phyloP scores from a whole-genome alignment of 1,284 basidiomycete species.

The Cerrena zonata region DNA sequence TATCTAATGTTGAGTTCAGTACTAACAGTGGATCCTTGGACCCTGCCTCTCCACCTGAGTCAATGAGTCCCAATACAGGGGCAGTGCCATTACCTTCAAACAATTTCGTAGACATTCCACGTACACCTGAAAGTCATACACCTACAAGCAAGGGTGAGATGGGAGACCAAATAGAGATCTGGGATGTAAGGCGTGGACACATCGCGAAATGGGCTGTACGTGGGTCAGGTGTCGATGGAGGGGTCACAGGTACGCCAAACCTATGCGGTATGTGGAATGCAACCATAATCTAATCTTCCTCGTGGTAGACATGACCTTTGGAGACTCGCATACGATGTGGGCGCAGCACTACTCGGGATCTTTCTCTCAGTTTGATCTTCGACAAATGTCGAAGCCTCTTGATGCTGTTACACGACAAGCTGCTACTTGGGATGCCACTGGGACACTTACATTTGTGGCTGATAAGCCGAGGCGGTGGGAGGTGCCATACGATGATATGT shows the following conservation, averaged over 20 bases:
- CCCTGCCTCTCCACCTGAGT: conserved; percentile 1
- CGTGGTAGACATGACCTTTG: conserved; percentile 58
- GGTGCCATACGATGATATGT: conserved; percentile 83
- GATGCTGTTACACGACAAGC: conserved; percentile 67
- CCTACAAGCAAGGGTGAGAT: conserved; percentile 26
- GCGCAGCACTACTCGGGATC: conserved; percentile 72
- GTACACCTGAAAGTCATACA: conserved; percentile 5
- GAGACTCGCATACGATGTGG: conserved; percentile 70
- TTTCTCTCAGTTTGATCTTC: conserved; percentile 75
- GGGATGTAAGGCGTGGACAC: conserved; percentile 80
- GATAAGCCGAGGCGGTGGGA: conserved; percentile 60
- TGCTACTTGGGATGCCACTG: conserved; percentile 64
- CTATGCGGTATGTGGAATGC: neutral
- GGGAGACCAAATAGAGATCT: conserved; percentile 72
- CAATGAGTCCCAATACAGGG: conserved; percentile 4
- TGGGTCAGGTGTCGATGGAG: conserved; percentile 58
- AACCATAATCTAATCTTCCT: neutral
- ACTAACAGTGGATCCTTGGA: conserved; percentile 17
- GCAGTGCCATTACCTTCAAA: neutral
- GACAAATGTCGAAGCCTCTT: conserved; percentile 56
- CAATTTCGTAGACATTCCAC: conserved; percentile 13
- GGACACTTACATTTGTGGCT: conserved; percentile 65
- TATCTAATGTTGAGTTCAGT: conserved; percentile 61
- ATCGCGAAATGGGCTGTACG: conserved; percentile 77
- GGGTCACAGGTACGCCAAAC: conserved; percentile 53